Conservation (phyloP, 371 early-diverging fungal genomes). For the Chytridium lagenaria region DNA sequence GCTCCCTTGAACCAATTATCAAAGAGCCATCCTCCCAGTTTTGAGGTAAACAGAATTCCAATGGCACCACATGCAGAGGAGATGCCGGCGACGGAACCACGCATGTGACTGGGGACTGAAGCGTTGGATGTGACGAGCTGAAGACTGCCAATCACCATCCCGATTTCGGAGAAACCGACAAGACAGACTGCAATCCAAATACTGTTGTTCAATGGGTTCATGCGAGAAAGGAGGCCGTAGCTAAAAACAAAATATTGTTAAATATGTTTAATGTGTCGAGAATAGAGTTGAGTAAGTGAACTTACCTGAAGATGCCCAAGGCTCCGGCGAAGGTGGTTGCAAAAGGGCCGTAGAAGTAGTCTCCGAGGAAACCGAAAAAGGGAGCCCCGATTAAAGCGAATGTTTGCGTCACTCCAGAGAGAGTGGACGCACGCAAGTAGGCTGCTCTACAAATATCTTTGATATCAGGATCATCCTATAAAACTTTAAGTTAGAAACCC, state of each 20-base stretch:
- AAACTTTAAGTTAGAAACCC: not conserved
- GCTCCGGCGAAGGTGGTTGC: constrained; percentile 61
- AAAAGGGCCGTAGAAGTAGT: constrained; percentile 55
- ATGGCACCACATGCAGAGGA: constrained; percentile 73
- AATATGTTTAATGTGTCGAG: not conserved
- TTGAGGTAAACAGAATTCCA: constrained; percentile 65
- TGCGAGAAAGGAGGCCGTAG: constrained; percentile 59
- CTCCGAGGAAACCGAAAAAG: constrained; percentile 60
- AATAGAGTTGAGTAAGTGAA: too few species aligned
- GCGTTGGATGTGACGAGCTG: constrained; percentile 63
- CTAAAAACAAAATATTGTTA: constrained; percentile 3
- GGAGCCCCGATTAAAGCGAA: constrained; percentile 74
- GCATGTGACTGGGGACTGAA: constrained; percentile 54
- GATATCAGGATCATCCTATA: constrained; percentile 35
- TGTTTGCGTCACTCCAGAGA: constrained; percentile 74
- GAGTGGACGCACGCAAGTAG: constrained; percentile 61
- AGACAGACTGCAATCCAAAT: constrained; percentile 63
- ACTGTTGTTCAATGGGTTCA: constrained; percentile 61
- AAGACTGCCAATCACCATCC: constrained; percentile 76
- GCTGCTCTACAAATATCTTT: constrained; percentile 48
- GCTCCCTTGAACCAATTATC: constrained; percentile 67
- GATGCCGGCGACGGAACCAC: constrained; percentile 74
- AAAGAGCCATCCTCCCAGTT: constrained; percentile 67
- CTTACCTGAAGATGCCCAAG: constrained; percentile 60
- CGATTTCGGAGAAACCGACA: constrained; percentile 76